Percentiles rank a stretch among this genome's conserved stretches.
Evolutionary conservation across 352 stramenopile species (phyloP).

Genomic region (Globisporangium iwayamae): DNA sequence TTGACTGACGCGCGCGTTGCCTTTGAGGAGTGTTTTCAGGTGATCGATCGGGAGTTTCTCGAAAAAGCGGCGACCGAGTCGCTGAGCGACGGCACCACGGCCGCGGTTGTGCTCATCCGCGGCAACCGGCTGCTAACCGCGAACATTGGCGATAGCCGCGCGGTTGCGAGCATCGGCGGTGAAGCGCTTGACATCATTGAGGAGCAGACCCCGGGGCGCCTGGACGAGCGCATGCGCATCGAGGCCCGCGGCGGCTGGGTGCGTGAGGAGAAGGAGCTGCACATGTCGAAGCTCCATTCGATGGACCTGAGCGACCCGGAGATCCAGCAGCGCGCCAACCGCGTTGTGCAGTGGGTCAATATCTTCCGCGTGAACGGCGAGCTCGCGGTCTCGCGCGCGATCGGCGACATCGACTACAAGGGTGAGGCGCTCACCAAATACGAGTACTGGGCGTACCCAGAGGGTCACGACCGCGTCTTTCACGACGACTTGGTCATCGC

Average conservation of each 20-base stretch:
- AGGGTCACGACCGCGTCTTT: slow-evolving; percentile 77
- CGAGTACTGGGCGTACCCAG: slow-evolving; percentile 79
- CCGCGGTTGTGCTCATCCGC: slow-evolving; percentile 76
- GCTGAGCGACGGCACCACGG: slow-evolving; percentile 72
- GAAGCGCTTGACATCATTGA: slow-evolving; percentile 84
- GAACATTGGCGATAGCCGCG: slow-evolving; percentile 86
- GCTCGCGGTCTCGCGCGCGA: slow-evolving; percentile 89
- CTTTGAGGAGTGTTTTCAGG: slow-evolving; percentile 72
- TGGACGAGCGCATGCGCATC: slow-evolving; percentile 74
- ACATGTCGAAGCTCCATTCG: slow-evolving; percentile 84
- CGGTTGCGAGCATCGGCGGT: slow-evolving; percentile 78
- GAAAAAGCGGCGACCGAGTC: slow-evolving; percentile 56
- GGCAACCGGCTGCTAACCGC: slow-evolving; percentile 79
- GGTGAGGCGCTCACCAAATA: slow-evolving; percentile 66
- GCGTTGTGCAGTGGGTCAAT: slow-evolving; percentile 82
- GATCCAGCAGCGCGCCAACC: slow-evolving; percentile 77
- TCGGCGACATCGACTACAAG: slow-evolving; percentile 93
- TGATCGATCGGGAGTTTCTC: slow-evolving; percentile 80
- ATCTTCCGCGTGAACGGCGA: slow-evolving; percentile 90
- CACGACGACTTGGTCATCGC: slow-evolving; percentile 85
- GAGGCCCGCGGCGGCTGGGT: slow-evolving; percentile 51
- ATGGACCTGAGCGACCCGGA: slow-evolving; percentile 87
- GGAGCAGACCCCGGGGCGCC: slow-evolving; percentile 78
- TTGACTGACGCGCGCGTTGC: slow-evolving; percentile 49
- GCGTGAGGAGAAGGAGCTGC: slow-evolving; percentile 74